Percentiles rank a stretch among this genome's conserved stretches.
phyloP scores from a whole-genome alignment of 768 basidiomycete species.

The Lactifluus rugatus region DNA sequence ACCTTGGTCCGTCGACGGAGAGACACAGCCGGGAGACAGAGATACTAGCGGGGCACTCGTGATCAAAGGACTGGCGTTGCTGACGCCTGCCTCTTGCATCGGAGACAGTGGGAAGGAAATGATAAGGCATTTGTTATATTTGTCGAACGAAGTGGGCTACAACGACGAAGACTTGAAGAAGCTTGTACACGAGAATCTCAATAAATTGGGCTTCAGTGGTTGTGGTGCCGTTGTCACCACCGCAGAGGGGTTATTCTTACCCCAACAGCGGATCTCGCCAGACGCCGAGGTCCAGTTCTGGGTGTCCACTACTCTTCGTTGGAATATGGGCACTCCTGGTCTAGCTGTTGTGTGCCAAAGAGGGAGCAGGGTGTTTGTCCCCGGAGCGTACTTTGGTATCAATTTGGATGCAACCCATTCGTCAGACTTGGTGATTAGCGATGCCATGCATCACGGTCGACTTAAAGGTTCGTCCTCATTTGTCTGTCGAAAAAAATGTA shows the following conservation, averaged over 20 bases:
- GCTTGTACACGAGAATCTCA: background rate
- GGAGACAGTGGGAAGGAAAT: background rate
- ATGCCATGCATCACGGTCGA: background rate
- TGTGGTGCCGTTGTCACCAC: background rate
- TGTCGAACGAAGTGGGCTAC: background rate
- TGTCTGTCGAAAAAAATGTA: background rate
- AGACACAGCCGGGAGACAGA: background rate
- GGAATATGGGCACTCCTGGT: background rate
- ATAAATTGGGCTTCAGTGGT: background rate
- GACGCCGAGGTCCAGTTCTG: background rate
- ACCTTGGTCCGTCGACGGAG: background rate
- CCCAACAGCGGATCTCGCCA: background rate
- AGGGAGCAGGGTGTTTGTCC: background rate
- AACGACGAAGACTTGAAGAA: background rate
- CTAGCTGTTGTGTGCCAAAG: background rate
- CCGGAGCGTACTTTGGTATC: background rate
- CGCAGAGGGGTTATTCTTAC: background rate
- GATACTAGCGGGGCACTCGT: background rate
- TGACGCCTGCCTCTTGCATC: background rate
- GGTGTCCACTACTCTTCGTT: background rate
- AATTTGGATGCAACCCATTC: background rate
- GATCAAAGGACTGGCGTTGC: background rate
- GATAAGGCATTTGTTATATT: background rate
- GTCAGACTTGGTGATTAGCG: background rate
- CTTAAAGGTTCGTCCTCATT: background rate